Evolutionary conservation across 352 stramenopile genomes (phyloP).

Genomic region (Phytophthora sansomeana): DNA sequence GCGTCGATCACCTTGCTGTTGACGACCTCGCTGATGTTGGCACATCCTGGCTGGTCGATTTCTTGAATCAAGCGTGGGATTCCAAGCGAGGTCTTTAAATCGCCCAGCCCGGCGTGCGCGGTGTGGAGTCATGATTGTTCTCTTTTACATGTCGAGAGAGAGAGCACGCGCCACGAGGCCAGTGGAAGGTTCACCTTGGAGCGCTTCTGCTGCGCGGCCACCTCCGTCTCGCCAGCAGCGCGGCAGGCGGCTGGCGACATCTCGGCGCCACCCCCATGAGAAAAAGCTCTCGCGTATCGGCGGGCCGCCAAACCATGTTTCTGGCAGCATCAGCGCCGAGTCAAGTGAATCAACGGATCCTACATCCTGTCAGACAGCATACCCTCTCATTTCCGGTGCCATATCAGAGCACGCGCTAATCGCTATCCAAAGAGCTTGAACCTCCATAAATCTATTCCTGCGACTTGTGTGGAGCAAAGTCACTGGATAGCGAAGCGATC

Average conservation of each 20-base stretch:
- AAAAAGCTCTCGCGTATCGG: conserved; percentile 20
- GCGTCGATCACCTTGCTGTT: conserved; percentile 17
- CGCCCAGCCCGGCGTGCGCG: not conserved
- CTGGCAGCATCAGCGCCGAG: not conserved
- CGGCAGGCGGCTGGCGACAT: conserved; percentile 2
- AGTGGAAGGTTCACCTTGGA: conserved; percentile 27
- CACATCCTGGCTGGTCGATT: conserved; percentile 17
- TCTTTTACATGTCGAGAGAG: not conserved
- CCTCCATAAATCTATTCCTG: conserved; percentile 7
- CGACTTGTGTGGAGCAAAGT: conserved; percentile 14
- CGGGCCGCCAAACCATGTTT: conserved; percentile 6
- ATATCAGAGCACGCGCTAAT: not conserved
- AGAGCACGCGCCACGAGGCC: conserved; percentile 7
- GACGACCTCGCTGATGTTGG: conserved; percentile 21
- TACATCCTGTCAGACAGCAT: not conserved
- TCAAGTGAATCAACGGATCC: not conserved
- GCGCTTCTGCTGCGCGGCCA: not conserved
- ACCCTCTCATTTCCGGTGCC: not conserved
- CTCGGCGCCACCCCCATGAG: conserved; percentile 23
- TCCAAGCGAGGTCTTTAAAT: conserved; percentile 6
- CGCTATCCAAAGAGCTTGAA: not conserved
- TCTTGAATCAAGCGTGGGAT: conserved; percentile 27
- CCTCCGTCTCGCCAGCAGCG: conserved; percentile 7
- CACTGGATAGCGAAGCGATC: not conserved
- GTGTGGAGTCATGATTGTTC: not conserved